Evolutionary conservation across 495 filamentous ascomycete species (phyloP), one percentile per base, ranked within the genome.

Genomic region (Xylaria acuta): DNA sequence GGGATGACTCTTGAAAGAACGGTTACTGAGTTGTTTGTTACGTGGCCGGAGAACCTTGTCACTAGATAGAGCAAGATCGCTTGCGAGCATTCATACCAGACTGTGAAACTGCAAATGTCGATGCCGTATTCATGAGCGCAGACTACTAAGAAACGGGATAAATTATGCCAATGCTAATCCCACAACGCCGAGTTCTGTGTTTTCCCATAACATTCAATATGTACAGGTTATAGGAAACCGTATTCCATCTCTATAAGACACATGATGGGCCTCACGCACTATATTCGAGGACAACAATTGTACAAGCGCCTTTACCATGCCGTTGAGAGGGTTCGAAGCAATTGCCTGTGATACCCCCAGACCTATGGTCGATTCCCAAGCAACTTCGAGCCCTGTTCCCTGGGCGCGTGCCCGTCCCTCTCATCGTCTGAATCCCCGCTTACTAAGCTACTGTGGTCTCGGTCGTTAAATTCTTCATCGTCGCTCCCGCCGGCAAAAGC

Each of bases 401-500:
- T 64, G 6, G 43, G 38, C 11, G 25, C 41, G 14, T 56, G 69
- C 1, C 69, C 36, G 4, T 51, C 59, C 14, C 51, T 72, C 20
- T 75, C 73, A 18, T 74, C 71, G 3, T 76, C 77, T 0, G 75
- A 75, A 11, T 75, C 74, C 16, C 32, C 36, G 38, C 77, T 79
- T 1, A 70, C 74, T 34, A 79, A 58, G 56, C 71, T 74, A 51
- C 69, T 69, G 43, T 73, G 82, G 32, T 86, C 86, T 56, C 53
- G 25, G 14, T 56, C 89, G 51, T 89, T 88, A 69, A 88, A 89
- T 59, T 90, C 88, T 70, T 94, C 93, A 64, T 96, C 95, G 70
- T 85, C 85, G 68, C 87, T 86, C 53, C 88, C 87, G 74, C 92
- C 90, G 9, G 94, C 93, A 88, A 97, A 97, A 43, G 96, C 93